Evolutionary conservation across 495 filamentous ascomycete species (phyloP).

Genomic region (Podospora pseudopauciseta): DNA sequence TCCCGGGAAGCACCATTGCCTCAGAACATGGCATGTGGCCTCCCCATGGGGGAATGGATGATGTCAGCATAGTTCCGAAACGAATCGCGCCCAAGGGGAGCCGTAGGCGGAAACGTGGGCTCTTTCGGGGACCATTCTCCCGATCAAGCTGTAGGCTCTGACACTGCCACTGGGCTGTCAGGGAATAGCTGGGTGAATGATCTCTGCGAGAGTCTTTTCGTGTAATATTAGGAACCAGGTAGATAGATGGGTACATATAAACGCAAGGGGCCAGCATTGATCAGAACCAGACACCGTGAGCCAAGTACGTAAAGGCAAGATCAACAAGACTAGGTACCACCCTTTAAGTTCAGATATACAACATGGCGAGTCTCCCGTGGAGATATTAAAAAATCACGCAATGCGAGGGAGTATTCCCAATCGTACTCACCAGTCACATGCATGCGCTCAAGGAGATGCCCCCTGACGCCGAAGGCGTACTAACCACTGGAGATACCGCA

Average conservation of each 20-base stretch:
- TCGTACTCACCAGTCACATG: no score
- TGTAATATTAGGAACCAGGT: not conserved
- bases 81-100: not conserved
- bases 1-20: not conserved
- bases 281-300: no score
- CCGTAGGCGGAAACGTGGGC: not conserved
- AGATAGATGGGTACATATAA: not conserved
- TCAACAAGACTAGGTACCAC: no score
- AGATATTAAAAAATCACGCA: no score
- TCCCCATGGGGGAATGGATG: not conserved
- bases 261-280: no score
- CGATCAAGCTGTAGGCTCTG: not conserved
- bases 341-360: no score
- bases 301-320: no score
- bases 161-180: not conserved
- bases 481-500: no score
- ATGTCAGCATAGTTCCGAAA: not conserved
- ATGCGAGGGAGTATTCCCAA: no score
- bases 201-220: not conserved
- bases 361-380: no score
- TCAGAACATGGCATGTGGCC: not conserved
- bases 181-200: not conserved
- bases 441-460: no score
- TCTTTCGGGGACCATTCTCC: not conserved
- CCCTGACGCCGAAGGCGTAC: no score